Conservation (phyloP, 768 basidiomycete genomes). For the Coprinellus micaceus region DNA sequence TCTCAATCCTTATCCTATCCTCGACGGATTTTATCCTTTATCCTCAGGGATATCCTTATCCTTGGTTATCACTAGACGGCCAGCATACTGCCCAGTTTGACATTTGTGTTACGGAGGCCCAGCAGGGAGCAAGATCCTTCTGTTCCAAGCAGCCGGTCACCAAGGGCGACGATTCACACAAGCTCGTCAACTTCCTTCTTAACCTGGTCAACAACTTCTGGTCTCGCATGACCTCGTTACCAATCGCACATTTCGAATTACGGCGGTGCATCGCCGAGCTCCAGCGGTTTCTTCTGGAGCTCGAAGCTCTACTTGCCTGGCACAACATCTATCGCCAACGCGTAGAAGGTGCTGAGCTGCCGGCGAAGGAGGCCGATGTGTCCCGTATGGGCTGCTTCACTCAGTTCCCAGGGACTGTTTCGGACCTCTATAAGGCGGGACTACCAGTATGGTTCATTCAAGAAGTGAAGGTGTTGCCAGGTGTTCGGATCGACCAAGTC, state of each 20-base stretch:
- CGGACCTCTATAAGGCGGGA: slow-evolving; percentile 12
- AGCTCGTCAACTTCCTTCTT: too few relatives aligned
- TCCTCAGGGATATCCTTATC: too few relatives aligned
- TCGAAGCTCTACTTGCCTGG: slow-evolving; percentile 11
- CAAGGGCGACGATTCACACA: too few relatives aligned
- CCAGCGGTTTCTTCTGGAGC: slow-evolving; percentile 14
- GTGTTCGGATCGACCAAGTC: slow-evolving; percentile 4
- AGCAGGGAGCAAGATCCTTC: too few relatives aligned
- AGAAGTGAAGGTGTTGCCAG: background rate
- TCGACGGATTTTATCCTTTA: too few relatives aligned
- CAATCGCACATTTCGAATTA: background rate
- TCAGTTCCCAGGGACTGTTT: background rate
- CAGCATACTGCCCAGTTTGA: too few relatives aligned
- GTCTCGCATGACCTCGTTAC: background rate
- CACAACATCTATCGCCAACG: slow-evolving; percentile 8
- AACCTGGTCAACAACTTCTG: background rate
- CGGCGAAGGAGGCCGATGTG: background rate
- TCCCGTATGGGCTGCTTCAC: slow-evolving; percentile 15
- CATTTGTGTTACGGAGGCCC: too few relatives aligned
- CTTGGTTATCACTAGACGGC: too few relatives aligned
- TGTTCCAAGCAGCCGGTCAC: too few relatives aligned
- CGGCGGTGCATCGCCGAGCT: slow-evolving; percentile 7
- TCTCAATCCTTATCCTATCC: too few relatives aligned
- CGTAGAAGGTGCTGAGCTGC: slow-evolving; percentile 2
- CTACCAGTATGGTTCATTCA: slow-evolving; percentile 20